Evolutionary conservation across 2,329 filamentous ascomycete genomes (phyloP).

Genomic region (Colletotrichum acutatum): DNA sequence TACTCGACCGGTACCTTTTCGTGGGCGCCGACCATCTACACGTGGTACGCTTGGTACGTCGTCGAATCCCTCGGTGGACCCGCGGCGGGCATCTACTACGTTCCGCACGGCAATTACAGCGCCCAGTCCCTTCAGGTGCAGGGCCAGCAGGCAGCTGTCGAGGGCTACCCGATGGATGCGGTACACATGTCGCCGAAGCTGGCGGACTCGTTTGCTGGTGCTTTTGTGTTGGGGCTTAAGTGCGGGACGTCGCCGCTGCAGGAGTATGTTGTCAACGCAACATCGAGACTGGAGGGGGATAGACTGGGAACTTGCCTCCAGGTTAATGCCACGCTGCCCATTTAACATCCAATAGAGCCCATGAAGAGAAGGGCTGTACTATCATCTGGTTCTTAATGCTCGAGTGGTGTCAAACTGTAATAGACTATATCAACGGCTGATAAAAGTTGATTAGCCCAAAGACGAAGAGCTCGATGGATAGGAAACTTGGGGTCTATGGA

Average conservation of each 20-base stretch:
- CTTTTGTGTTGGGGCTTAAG: conserved; percentile 58
- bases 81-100: conserved; percentile 58
- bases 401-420: no score
- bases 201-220: conserved; percentile 64
- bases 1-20: conserved; percentile 67
- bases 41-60: conserved; percentile 55
- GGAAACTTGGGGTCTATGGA: no score
- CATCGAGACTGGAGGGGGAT: conserved; percentile 8
- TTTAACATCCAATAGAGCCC: background rate
- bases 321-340: conserved; percentile 23
- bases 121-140: conserved; percentile 62
- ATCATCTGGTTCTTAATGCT: no score
- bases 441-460: no score
- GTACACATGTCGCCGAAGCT: conserved; percentile 69
- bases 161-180: conserved; percentile 68
- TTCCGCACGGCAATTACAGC: conserved; percentile 69
- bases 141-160: conserved; percentile 61
- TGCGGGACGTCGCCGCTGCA: conserved; percentile 22
- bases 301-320: conserved; percentile 13
- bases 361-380: no score
- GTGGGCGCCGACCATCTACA: conserved; percentile 63
- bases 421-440: no score
- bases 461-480: no score
- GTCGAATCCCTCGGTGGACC: conserved; percentile 44
- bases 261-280: conserved; percentile 28